Evolutionary conservation across 2,329 filamentous ascomycete genomes (phyloP).

Genomic region (Byssoonygena ceratinophila): DNA sequence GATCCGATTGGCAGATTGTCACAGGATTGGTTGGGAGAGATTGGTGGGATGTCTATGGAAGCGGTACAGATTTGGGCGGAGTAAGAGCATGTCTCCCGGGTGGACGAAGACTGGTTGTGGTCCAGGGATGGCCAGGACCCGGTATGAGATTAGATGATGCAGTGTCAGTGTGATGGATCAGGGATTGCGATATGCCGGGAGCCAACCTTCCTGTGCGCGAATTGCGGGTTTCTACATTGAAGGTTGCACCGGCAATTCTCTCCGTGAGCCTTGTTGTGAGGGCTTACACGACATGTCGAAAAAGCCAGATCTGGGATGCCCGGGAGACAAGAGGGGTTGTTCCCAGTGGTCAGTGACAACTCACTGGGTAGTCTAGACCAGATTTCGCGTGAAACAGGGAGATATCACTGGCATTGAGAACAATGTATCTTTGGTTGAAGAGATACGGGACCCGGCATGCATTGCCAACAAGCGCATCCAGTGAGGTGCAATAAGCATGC

Average conservation of each 20-base stretch:
- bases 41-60: constrained; percentile 17
- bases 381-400: too few species aligned
- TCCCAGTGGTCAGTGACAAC: neutral
- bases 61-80: constrained; percentile 15
- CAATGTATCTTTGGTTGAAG: too few species aligned
- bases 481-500: too few species aligned
- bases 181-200: too few species aligned
- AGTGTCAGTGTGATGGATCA: too few species aligned
- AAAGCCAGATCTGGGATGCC: neutral
- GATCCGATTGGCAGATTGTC: constrained; percentile 25
- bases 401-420: too few species aligned
- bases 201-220: too few species aligned
- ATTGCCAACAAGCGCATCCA: neutral
- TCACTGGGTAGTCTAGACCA: neutral
- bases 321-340: neutral
- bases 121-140: neutral
- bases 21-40: constrained; percentile 27
- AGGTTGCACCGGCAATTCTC: too few species aligned
- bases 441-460: neutral
- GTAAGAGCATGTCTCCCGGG: neutral
- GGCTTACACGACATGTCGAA: neutral
- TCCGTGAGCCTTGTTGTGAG: too few species aligned
- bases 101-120: neutral
- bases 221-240: too few species aligned
- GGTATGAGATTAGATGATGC: neutral